These are phyloP conservation scores for Zymoseptoria brevis DNA, from an alignment of 2,329 filamentous ascomycete species.

Conservation along the genomic window DNA sequence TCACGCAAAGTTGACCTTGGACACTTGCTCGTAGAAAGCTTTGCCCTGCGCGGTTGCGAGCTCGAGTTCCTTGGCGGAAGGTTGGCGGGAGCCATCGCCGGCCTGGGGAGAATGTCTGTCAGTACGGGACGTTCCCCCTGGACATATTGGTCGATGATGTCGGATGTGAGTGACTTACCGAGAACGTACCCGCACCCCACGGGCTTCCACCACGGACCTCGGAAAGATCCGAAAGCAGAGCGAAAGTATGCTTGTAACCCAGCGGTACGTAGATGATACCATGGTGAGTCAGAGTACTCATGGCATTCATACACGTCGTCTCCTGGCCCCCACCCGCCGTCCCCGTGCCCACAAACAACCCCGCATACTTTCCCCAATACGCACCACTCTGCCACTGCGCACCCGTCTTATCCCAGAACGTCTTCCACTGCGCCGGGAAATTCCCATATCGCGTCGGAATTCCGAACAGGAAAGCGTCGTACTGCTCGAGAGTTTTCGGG, in stretches of 20 bases:
- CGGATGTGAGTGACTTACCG: conserved; percentile 30
- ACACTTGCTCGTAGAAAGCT: conserved; percentile 68
- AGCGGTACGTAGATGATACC: conserved; percentile 95
- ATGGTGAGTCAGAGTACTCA: conserved; percentile 86
- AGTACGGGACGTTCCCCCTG: background rate
- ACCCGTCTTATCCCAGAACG: conserved; percentile 73
- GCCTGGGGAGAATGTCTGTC: conserved; percentile 29
- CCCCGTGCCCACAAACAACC: conserved; percentile 83
- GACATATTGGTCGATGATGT: too few species aligned
- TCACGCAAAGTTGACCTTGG: conserved; percentile 65
- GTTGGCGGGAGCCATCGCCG: conserved; percentile 76
- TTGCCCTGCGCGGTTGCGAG: conserved; percentile 78
- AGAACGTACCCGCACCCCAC: conserved; percentile 92
- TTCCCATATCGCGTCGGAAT: conserved; percentile 96
- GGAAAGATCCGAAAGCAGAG: conserved; percentile 57
- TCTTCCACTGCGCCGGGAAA: conserved; percentile 93
- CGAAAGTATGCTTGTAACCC: conserved; percentile 77
- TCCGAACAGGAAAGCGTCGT: conserved; percentile 86
- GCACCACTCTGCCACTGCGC: conserved; percentile 71
- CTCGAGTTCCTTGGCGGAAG: conserved; percentile 64
- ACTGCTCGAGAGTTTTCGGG: conserved; percentile 56
- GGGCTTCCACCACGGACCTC: conserved; percentile 81
- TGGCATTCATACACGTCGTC: conserved; percentile 67
- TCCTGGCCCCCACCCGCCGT: conserved; percentile 87
- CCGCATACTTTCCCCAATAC: conserved; percentile 70